phyloP scores from a whole-genome alignment of 1,139 yeast species.

The Blastobotrys serpentis region DNA sequence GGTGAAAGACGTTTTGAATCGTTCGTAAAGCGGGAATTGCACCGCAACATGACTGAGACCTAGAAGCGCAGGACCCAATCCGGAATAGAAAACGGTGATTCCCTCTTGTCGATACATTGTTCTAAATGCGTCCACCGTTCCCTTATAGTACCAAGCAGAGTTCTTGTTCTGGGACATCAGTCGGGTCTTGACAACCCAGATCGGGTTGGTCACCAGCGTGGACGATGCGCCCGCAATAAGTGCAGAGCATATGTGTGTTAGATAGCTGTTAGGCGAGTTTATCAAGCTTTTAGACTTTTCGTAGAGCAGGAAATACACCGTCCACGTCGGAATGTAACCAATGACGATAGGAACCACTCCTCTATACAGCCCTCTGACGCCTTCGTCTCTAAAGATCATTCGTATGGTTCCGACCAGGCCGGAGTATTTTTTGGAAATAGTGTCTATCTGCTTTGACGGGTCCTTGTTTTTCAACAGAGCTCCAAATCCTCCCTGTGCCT shows the following conservation, averaged over 20 bases:
- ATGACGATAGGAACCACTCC: slow-evolving; percentile 88
- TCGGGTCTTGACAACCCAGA: slow-evolving; percentile 96
- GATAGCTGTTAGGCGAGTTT: slow-evolving; percentile 20
- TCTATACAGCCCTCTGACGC: slow-evolving; percentile 76
- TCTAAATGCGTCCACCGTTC: slow-evolving; percentile 79
- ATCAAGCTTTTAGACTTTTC: slow-evolving; percentile 61
- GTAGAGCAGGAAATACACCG: slow-evolving; percentile 87
- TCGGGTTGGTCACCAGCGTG: slow-evolving; percentile 87
- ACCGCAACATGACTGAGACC: slow-evolving; percentile 94
- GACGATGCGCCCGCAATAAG: slow-evolving; percentile 87
- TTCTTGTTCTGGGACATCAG: slow-evolving; percentile 68
- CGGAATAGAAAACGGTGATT: slow-evolving; percentile 77
- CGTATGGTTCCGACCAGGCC: slow-evolving; percentile 63
- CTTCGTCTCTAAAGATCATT: slow-evolving; percentile 72
- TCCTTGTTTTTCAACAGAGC: slow-evolving; percentile 15
- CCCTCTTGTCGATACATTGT: slow-evolving; percentile 84
- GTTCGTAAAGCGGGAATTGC: slow-evolving; percentile 95
- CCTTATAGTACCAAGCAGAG: slow-evolving; percentile 52
- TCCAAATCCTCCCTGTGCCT: slow-evolving; percentile 78
- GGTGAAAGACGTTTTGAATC: slow-evolving; percentile 55
- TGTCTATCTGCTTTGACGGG: slow-evolving; percentile 14
- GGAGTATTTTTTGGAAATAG: slow-evolving; percentile 41
- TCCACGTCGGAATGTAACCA: slow-evolving; percentile 98
- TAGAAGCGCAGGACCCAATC: slow-evolving; percentile 83
- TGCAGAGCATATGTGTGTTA: slow-evolving; percentile 69